phyloP scores from a whole-genome alignment of 1,139 yeast species.

The Sugiyamaella paludigena region DNA sequence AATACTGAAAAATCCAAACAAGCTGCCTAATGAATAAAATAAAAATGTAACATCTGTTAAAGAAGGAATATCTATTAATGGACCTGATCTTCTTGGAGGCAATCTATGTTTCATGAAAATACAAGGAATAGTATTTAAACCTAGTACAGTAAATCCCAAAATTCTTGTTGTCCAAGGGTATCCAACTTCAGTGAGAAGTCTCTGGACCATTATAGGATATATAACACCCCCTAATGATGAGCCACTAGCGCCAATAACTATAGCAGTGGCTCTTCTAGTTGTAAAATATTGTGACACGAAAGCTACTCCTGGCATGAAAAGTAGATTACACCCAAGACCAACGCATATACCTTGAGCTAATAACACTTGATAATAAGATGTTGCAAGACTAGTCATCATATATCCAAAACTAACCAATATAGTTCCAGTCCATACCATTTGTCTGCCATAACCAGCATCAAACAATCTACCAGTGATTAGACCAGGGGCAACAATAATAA shows the following conservation, averaged over 20 bases:
- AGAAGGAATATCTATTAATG: constrained; percentile 30
- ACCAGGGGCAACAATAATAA: constrained; percentile 49
- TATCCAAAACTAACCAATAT: constrained; percentile 46
- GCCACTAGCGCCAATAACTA: constrained; percentile 57
- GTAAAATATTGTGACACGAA: constrained; percentile 50
- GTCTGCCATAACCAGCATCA: constrained; percentile 43
- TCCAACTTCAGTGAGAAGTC: constrained; percentile 32
- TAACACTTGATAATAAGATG: constrained; percentile 52
- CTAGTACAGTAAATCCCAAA: constrained; percentile 34
- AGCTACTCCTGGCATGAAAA: constrained; percentile 28
- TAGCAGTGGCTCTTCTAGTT: constrained; percentile 52
- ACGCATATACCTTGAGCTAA: constrained; percentile 55
- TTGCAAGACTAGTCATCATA: constrained; percentile 52
- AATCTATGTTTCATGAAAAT: constrained; percentile 25
- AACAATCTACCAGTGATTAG: constrained; percentile 60
- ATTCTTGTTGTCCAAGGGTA: constrained; percentile 37
- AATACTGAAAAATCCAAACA: constrained; percentile 35
- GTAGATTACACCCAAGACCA: constrained; percentile 52
- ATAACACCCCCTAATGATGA: constrained; percentile 47
- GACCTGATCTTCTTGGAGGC: constrained; percentile 32
- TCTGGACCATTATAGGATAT: constrained; percentile 33
- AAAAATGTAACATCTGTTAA: constrained; percentile 33
- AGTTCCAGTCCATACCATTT: constrained; percentile 46
- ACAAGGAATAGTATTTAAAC: constrained; percentile 16
- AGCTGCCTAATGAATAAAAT: constrained; percentile 29